Base-by-base conservation (phyloP, 176 grass and related monocot genomes). In the Miscanthus lutarioriparius region DNA sequence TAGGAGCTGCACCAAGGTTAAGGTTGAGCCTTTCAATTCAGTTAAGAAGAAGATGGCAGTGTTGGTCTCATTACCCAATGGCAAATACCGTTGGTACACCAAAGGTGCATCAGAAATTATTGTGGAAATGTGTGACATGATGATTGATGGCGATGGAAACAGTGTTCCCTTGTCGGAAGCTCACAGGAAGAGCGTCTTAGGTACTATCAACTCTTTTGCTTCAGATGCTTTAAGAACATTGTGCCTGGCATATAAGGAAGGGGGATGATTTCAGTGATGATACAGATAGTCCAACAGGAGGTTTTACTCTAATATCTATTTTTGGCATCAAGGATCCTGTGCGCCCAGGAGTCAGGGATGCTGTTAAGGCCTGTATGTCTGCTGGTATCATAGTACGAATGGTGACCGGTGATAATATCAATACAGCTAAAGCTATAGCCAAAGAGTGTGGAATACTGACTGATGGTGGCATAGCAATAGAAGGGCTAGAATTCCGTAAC, bases 301-400 rank as follows among this genome's bases (percentile, higher is more conserved):
- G 93, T 40, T 98, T 93, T 88, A 98, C 93, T 80, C 86, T 93
- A 47, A 70, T 98, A 81, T 82, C 87, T 37, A 88, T 95, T 72
- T 95, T 98, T 80, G 96, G 96, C 78, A 98, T 98, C 64, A 98
- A 98, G 70, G 96, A 98, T 80, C 96, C 96, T 25, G 85, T 98
- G 54, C 89, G 96, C 40, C 91, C 87, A 12, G 91, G 96, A 85
- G 96, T 98, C 16, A 93, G 88, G 79, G 92, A 98, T 37, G 91
- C 96, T n/a, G 96, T 95, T 33, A 56, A 89, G 87, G 82, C 83
- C 40, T 98, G 96, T 53, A 86, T 91, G 30, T 80, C 89, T 85
- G 93, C 93, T 62, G 96, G 96, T 80, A 90, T 98, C 33, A 88
- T 58, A 17, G 96, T 98, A 53, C 87, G 93, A 89, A 98, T 98